A percentile compares a stretch with the other conserved stretches of the same genome.
phyloP scores from a whole-genome alignment of 495 filamentous ascomycete species.

The Neohortaea acidophila region DNA sequence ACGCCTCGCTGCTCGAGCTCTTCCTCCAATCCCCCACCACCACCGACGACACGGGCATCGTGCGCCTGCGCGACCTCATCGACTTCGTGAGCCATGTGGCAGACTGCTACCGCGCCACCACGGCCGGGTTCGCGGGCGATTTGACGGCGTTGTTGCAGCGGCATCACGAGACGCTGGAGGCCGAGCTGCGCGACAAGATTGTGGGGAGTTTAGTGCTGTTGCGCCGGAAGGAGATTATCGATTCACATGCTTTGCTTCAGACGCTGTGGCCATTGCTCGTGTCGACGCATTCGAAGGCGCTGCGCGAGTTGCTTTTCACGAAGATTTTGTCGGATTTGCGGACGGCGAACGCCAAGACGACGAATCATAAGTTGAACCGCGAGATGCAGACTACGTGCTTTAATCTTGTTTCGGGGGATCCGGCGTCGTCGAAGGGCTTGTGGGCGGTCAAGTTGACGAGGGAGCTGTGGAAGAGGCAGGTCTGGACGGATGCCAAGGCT shows the following conservation, averaged over 20 bases:
- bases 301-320: conserved; percentile 68
- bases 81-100: conserved; percentile 86
- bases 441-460: conserved; percentile 88
- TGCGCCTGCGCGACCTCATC: conserved; percentile 69
- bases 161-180: conserved; percentile 66
- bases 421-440: conserved; percentile 65
- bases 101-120: conserved; percentile 76
- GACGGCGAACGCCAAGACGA: conserved; percentile 65
- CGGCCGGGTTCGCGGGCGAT: conserved; percentile 61
- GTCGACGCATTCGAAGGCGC: conserved; percentile 68
- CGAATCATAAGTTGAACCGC: conserved; percentile 81
- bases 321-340: conserved; percentile 86
- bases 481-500: conserved; percentile 77
- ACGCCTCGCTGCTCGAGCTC: conserved; percentile 78
- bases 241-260: conserved; percentile 66
- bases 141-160: conserved; percentile 62
- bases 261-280: conserved; percentile 86
- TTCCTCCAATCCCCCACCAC: conserved; percentile 70
- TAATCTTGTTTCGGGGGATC: conserved; percentile 75
- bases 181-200: conserved; percentile 80
- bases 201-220: conserved; percentile 80
- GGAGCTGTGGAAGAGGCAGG: conserved; percentile 75
- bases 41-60: conserved; percentile 55
- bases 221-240: conserved; percentile 78
- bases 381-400: conserved; percentile 85